These are phyloP conservation scores for Pyrenophora teres DNA, from an alignment of 2,329 filamentous ascomycete genomes.

Conservation along the genomic window DNA sequence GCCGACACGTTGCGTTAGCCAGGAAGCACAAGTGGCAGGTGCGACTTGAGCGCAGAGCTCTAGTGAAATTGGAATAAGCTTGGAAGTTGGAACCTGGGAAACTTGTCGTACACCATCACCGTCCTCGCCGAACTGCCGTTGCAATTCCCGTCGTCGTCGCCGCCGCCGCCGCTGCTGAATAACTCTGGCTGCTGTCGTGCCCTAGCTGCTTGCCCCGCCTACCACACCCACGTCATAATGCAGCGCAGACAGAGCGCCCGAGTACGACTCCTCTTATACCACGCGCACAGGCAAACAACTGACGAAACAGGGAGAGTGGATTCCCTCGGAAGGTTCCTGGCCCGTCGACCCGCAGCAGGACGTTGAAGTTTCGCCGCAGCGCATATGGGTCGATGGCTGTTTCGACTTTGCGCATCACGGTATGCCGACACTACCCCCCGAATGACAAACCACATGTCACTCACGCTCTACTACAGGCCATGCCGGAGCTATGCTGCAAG, in stretches of 20 bases:
- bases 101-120: too few relatives aligned
- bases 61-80: too few relatives aligned
- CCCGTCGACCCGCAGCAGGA: conserved; percentile 68
- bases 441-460: not conserved
- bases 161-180: too few relatives aligned
- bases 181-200: not conserved
- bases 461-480: conserved; percentile 65
- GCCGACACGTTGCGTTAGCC: too few relatives aligned
- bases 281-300: not conserved
- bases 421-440: conserved; percentile 41
- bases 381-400: conserved; percentile 98
- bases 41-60: too few relatives aligned
- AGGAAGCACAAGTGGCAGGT: too few relatives aligned
- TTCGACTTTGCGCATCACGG: conserved; percentile 99
- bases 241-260: conserved; percentile 46
- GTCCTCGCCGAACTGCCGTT: not conserved
- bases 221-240: conserved; percentile 23
- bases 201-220: conserved; percentile 1
- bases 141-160: not conserved
- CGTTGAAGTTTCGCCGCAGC: conserved; percentile 63
- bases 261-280: conserved; percentile 19
- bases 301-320: conserved; percentile 38
- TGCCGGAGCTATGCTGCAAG: conserved; percentile 95
- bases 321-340: conserved; percentile 62
- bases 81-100: too few relatives aligned